Evolutionary conservation across 805 yeast species (phyloP), one percentile per base, ranked within the genome.

Genomic region (Saccharomycopsis oosterbeekiorum): DNA sequence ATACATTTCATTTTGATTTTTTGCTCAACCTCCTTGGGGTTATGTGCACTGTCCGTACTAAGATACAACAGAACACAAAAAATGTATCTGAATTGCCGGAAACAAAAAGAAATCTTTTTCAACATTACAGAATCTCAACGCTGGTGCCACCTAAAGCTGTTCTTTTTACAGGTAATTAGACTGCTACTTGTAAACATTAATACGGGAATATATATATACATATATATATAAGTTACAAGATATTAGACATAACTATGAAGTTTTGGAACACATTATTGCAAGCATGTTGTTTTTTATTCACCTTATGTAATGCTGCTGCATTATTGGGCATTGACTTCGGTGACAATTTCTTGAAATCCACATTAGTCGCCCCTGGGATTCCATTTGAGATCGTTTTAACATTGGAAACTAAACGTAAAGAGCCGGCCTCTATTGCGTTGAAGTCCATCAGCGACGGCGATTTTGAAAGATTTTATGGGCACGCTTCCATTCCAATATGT

Each of bases 341-440:
- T 59, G 86, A 88, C 60, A 93, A 91, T 68, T 88, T 78, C 76
- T 82, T 91, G 26, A 94, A 94, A 71, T 90, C 96, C 1, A 89
- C 86, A 57, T 76, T 94, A 55, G 88, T 94, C 50, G 97, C 97
- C 0, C 97, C 97, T 0, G 89, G 91, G 12, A 84, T 90, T 21
- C 87, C 91, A 15, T 85, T 92, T 70, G 98, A 94, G 69, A 80
- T 94, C 50, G 86, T 94, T 14, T 76, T 94, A 64, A 89, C 97
- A 3, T 86, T 89, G 29, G 98, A 94, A 68, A 86, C 97, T 2
- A 89, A 91, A 73, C 80, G 99, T 62, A 94, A 94, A 71, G 98
- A 93, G 68, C 76, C 85, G 4, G 80, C 92, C 3, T 97, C 96
- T 0, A 67, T 94, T 12, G 85, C 88, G 0, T 77, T 92, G 63